Conservation (phyloP, 768 basidiomycete genomes). For the Lactarius evosmus region DNA sequence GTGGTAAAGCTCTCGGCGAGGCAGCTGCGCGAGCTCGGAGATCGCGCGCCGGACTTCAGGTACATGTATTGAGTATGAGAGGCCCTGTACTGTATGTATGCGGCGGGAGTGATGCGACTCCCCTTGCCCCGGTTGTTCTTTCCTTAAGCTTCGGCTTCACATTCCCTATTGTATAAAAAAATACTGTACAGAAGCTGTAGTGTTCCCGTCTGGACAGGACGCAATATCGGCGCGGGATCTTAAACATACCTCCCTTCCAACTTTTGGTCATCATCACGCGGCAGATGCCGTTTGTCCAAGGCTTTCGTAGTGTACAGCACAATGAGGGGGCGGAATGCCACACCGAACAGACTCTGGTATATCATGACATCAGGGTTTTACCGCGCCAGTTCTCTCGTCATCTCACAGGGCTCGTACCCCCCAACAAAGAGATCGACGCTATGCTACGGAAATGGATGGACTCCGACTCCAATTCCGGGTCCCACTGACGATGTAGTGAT, state of each 20-base stretch:
- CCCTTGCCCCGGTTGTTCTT: too few species aligned
- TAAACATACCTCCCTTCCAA: too few species aligned
- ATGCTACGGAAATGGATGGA: slow-evolving; percentile 11
- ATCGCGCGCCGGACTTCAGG: slow-evolving; percentile 60
- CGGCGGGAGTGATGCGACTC: too few species aligned
- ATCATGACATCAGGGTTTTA: not conserved
- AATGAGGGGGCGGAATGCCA: not conserved
- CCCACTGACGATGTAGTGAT: not conserved
- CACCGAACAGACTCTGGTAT: not conserved
- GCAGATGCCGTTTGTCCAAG: too few species aligned
- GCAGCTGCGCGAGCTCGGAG: slow-evolving; percentile 46
- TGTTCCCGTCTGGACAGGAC: too few species aligned
- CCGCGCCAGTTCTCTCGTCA: not conserved
- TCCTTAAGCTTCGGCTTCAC: too few species aligned
- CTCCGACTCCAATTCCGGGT: not conserved
- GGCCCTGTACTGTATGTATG: not conserved
- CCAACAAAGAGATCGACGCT: not conserved
- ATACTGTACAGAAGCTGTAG: too few species aligned
- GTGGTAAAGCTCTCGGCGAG: slow-evolving; percentile 27
- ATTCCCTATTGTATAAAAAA: too few species aligned
- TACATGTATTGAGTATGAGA: slow-evolving; percentile 38
- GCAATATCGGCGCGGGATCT: too few species aligned
- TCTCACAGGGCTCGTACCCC: not conserved
- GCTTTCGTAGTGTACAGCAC: not conserved
- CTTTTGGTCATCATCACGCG: too few species aligned